A percentile compares a stretch with the other conserved stretches of the same genome.
These are phyloP conservation scores for Rhododendron molle DNA, from an alignment of 148 eudicot genomes.

Conservation along the genomic window DNA sequence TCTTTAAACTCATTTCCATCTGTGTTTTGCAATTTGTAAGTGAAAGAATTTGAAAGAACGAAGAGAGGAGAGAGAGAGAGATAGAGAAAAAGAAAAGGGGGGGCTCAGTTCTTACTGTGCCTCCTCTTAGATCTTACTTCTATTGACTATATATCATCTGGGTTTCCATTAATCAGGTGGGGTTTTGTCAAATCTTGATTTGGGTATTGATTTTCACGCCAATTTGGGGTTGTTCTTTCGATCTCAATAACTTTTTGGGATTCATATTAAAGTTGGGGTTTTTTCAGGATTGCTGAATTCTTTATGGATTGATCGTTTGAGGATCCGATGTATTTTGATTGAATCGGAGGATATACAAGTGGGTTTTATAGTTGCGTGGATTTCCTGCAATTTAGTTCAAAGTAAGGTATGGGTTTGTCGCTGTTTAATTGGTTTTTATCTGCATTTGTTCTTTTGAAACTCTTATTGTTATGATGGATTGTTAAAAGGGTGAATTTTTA, in stretches of 20 bases:
- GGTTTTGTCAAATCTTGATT: conserved; percentile 17
- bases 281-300: conserved; percentile 14
- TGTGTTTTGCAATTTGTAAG: neutral
- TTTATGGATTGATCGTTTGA: conserved; percentile 15
- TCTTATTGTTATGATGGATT: conserved; percentile 9
- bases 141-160: conserved; percentile 13
- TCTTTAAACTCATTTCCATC: neutral
- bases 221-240: neutral
- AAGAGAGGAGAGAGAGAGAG: neutral
- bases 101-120: conserved; percentile 21
- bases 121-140: conserved; percentile 32
- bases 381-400: neutral
- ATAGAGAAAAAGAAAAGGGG: neutral
- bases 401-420: conserved; percentile 6
- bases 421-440: conserved; percentile 16
- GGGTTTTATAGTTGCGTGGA: neutral
- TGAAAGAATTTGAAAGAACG: conserved; percentile 12
- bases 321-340: conserved; percentile 30
- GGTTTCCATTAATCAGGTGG: conserved; percentile 21
- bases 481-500: conserved; percentile 18
- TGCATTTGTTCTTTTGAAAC: conserved; percentile 15
- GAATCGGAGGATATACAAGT: conserved; percentile 10
- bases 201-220: conserved; percentile 14
- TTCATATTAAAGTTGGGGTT: conserved; percentile 11
- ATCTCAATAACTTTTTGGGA: neutral